Evolutionary conservation across 2,329 filamentous ascomycete genomes (phyloP).

Genomic region (Sporothrix variecibatus): DNA sequence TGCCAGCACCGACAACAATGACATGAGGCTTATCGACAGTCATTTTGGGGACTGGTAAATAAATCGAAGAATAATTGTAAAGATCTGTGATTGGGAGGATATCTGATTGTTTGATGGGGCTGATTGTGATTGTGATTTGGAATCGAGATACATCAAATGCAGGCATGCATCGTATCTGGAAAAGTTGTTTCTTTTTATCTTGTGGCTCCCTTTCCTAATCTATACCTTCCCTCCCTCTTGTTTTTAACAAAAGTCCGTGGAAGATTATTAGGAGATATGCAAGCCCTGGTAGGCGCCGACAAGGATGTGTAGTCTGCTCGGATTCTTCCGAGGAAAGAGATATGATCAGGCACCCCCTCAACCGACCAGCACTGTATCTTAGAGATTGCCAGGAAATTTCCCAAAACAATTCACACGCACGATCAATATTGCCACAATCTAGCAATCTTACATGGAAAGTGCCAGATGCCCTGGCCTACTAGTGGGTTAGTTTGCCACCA

Average conservation of each 20-base stretch:
- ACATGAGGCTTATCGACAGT: conserved; percentile 13
- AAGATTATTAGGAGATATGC: not conserved
- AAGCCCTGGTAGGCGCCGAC: not conserved
- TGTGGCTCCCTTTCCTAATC: not conserved
- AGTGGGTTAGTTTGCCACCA: not conserved
- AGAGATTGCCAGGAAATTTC: no score
- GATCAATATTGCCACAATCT: no score
- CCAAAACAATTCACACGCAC: no score
- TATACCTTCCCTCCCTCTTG: not conserved
- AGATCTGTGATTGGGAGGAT: not conserved
- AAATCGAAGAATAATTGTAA: not conserved
- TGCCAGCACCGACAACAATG: conserved; percentile 30
- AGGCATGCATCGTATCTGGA: not conserved
- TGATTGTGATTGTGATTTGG: not conserved
- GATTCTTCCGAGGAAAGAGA: not conserved
- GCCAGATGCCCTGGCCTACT: not conserved
- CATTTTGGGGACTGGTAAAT: not conserved
- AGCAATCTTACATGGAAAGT: no score
- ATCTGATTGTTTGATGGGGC: no score
- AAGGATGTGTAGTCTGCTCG: not conserved
- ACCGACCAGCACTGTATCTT: not conserved
- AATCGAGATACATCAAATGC: not conserved
- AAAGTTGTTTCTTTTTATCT: not conserved
- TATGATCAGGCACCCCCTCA: not conserved
- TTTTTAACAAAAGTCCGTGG: not conserved